phyloP scores from a whole-genome alignment of 371 early-diverging fungal species.

The Mucor indicus region DNA sequence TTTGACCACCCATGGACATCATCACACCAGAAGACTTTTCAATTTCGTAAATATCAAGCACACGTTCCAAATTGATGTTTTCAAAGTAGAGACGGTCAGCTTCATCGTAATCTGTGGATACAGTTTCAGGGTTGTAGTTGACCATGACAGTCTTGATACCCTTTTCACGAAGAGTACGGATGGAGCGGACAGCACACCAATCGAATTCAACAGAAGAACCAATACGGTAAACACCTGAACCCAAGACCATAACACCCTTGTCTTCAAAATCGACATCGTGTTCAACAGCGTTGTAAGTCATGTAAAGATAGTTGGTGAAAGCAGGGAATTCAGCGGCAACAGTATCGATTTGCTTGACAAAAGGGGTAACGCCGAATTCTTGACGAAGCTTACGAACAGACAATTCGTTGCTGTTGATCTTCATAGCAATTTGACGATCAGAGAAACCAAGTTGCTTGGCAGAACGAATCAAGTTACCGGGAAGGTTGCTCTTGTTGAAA shows the following conservation, averaged over 20 bases:
- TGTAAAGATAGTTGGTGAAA: conserved; percentile 94
- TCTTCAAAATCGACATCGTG: conserved; percentile 88
- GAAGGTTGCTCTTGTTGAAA: conserved; percentile 50
- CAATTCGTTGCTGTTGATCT: conserved; percentile 81
- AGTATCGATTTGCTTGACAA: conserved; percentile 96
- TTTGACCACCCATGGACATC: conserved; percentile 93
- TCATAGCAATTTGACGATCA: conserved; percentile 79
- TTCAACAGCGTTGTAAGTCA: conserved; percentile 90
- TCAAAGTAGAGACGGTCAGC: conserved; percentile 94
- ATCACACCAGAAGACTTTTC: conserved; percentile 83
- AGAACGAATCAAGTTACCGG: conserved; percentile 56
- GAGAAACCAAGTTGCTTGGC: conserved; percentile 95
- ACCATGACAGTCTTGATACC: conserved; percentile 92
- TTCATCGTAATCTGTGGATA: conserved; percentile 96
- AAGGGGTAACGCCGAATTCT: conserved; percentile 79
- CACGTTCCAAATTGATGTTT: conserved; percentile 85
- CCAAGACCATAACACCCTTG: conserved; percentile 90
- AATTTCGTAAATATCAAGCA: conserved; percentile 91
- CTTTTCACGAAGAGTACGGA: conserved; percentile 81
- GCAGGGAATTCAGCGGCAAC: conserved; percentile 97
- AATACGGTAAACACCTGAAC: conserved; percentile 96
- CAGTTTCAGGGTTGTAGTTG: conserved; percentile 98
- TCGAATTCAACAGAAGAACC: conserved; percentile 97
- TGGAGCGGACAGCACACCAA: conserved; percentile 94
- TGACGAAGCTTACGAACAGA: conserved; percentile 81